Evolutionary conservation across 1,284 basidiomycete genomes (phyloP), one percentile per base, ranked within the genome.

Genomic region (Trichosporon sp.): DNA sequence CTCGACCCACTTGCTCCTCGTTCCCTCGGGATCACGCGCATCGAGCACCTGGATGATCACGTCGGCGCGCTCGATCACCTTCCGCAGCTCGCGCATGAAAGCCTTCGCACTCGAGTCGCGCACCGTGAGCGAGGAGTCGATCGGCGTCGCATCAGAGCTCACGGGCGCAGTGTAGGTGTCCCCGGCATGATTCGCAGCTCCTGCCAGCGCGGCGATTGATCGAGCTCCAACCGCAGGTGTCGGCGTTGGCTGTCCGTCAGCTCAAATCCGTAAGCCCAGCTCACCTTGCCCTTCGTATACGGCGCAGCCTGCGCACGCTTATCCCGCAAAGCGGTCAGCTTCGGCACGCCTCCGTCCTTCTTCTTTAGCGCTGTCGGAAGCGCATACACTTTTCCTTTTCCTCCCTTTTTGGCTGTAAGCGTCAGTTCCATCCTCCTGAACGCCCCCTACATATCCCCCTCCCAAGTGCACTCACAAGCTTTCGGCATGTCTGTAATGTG

Each of bases 61-160:
- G 77, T 99, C 95, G 65, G 89, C 89, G 71, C 94, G 86, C 70
- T 96, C 92, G 64, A 99, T 89, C 56, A 99, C 95, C 81, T 92
- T 95, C 79, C 93, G 87, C 34, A 99, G 82, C 14, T 83, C 81
- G 85, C 63, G 62, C 87, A 88, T 66, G 89, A 84, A 80, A 86
- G 90, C 78, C 88, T 87, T 73, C 83, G 85, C 65, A 83, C 86
- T 68, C 14, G 78, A 78, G 68, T 82, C 81, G 34, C 76, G 71
- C 14, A 74, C 71, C 11, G 74, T 80, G 23, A 79, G 86, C 72
- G 73, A 90, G 85, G 77, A 88, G 86, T 78, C 86, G 86, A 68
- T 73, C 65, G 58, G 73, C 27, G 73, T 68, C 58, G 65, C 59
- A 57, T 69, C 69, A 19, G 56, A 40, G 37, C 19, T 58, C 37